phyloP scores from a whole-genome alignment of 257 asterid genomes.

The Cruciata laevipes region DNA sequence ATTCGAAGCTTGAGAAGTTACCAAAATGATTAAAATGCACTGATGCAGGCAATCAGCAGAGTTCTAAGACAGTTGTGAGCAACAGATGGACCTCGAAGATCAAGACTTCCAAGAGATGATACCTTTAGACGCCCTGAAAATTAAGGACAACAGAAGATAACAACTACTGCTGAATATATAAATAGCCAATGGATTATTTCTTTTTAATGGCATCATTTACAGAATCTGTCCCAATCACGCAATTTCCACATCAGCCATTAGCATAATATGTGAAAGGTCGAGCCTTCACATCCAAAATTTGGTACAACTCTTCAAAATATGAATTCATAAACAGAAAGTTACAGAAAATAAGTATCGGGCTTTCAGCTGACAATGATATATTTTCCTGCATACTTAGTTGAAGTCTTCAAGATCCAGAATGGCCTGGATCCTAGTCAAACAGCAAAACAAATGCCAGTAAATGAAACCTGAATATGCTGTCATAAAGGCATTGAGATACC shows the following conservation, averaged over 20 bases:
- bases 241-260: neutral
- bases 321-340: neutral
- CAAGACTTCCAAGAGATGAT: neutral
- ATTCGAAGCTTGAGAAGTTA: neutral
- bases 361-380: slow-evolving; percentile 1
- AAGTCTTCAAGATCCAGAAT: slow-evolving; percentile 3
- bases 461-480: slow-evolving; percentile 14
- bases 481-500: slow-evolving; percentile 64
- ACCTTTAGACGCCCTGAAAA: neutral
- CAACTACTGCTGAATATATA: neutral
- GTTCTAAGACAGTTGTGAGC: too few relatives aligned
- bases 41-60: neutral
- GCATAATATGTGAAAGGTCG: neutral
- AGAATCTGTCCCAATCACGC: neutral
- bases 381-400: slow-evolving; percentile 18
- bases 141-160: neutral
- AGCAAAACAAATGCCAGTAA: slow-evolving; percentile 7
- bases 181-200: neutral
- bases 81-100: too few relatives aligned
- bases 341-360: neutral
- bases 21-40: neutral
- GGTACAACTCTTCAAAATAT: neutral
- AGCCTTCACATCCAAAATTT: slow-evolving; percentile 2
- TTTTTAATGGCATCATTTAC: neutral
- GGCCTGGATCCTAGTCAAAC: slow-evolving; percentile 13